Base-by-base conservation (phyloP, 73 alveolate genomes). In the Stentor roeselii region DNA sequence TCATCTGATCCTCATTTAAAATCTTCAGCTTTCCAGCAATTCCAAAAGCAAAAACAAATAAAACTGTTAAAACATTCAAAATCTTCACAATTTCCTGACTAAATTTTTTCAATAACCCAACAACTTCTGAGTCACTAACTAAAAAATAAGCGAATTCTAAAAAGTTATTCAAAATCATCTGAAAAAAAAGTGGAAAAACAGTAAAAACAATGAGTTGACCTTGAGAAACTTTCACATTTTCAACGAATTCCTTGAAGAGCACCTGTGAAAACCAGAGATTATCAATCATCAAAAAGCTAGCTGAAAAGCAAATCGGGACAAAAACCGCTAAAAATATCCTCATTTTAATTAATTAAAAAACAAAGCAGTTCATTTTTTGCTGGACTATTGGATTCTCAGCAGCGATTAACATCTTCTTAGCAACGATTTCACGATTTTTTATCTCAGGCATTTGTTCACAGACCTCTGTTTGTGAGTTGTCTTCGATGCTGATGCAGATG, bases 341-440 rank as follows among this genome's bases (percentile, higher is more conserved):
- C 21, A 11, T 50, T 50, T 11, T 21, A 11, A 50, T 50, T 50
- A 11, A 11, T 50, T 50, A 50, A 6, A 50, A 11, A 6, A 50
- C 67, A 50, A 6, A 50, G 67, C 67, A 50, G 6, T 50, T 50
- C 6, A 50, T 6, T 21, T 21, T 50, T 50, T 50, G 30, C 67
- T 50, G 67, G 6, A 50, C 67, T 50, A 50, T 50, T 50, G 67
- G 67, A 50, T 21, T 50, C 21, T 50, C 67, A 50, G 67, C 67
- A 50, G 67, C 67, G 6, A 6, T 50, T 11, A 50, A 21, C 21
- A 50, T 50, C 67, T 50, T 6, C 6, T 21, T 50, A 11, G 6
- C 21, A 50, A 50, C 6, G 21, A 50, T 50, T 21, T 50, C 21
- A 11, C 67, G 6, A 50, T 50, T 21, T 50, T 50, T 50, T 11